These are phyloP conservation scores for Termitomyces sp. DNA, from an alignment of 768 basidiomycete genomes.

Conservation along the genomic window DNA sequence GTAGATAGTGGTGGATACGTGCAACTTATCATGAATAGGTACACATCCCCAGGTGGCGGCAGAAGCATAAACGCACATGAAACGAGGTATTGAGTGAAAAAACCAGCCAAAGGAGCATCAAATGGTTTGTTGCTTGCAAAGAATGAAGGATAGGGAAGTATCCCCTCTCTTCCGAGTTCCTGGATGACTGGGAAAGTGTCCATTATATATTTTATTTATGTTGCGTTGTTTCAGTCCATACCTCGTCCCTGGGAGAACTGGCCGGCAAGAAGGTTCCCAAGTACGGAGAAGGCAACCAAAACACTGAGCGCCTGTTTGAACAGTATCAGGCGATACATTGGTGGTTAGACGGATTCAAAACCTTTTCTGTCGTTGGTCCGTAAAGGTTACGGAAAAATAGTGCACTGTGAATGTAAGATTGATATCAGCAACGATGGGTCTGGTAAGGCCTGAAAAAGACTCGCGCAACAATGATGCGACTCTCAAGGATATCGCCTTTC, in stretches of 20 bases:
- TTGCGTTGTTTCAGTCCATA: slow-evolving; percentile 14
- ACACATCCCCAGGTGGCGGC: slow-evolving; percentile 69
- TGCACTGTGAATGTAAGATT: slow-evolving; percentile 31
- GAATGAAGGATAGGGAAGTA: slow-evolving; percentile 58
- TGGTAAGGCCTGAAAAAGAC: slow-evolving; percentile 14
- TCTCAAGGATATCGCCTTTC: slow-evolving; percentile 60
- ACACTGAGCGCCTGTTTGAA: slow-evolving; percentile 45
- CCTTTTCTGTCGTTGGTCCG: slow-evolving; percentile 55
- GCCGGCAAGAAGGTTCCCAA: slow-evolving; percentile 59
- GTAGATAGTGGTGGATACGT: slow-evolving; percentile 15
- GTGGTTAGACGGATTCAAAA: slow-evolving; percentile 17
- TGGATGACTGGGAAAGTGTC: slow-evolving; percentile 46
- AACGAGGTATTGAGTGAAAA: slow-evolving; percentile 56
- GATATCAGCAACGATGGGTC: background rate
- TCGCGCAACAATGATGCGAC: slow-evolving; percentile 64
- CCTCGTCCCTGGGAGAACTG: slow-evolving; percentile 66
- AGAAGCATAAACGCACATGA: slow-evolving; percentile 49
- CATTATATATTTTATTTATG: background rate
- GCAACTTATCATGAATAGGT: slow-evolving; percentile 66
- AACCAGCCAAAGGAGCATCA: slow-evolving; percentile 55
- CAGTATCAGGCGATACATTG: background rate
- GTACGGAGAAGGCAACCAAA: slow-evolving; percentile 56
- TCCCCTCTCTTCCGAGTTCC: slow-evolving; percentile 67
- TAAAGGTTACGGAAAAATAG: slow-evolving; percentile 73
- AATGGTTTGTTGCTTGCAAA: slow-evolving; percentile 73